Conservation (phyloP, 805 yeast species). For the Lipomyces lipofer region DNA sequence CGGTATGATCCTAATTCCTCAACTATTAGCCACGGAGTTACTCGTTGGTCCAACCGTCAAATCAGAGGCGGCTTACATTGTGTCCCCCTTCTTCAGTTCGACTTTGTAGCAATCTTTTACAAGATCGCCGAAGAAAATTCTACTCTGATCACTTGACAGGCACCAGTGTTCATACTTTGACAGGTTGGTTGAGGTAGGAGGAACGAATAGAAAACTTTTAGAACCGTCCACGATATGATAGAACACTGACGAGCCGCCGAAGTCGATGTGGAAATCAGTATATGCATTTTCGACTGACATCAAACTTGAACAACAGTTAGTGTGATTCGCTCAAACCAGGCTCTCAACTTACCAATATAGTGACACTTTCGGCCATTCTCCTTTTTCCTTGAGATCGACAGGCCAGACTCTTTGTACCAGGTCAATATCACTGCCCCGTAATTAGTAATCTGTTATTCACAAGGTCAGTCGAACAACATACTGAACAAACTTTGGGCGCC, state of each 20-base stretch:
- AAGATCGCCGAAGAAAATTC: conserved; percentile 64
- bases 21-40: no score
- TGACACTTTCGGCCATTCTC: conserved; percentile 46
- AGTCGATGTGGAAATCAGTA: conserved; percentile 90
- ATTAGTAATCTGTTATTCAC: not conserved
- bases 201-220: conserved; percentile 74
- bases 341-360: conserved; percentile 53
- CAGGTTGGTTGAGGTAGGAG: conserved; percentile 69
- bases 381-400: conserved; percentile 14
- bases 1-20: conserved; percentile 58
- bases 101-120: conserved; percentile 54
- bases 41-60: not conserved
- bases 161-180: conserved; percentile 72
- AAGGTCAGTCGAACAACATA: conserved; percentile 29
- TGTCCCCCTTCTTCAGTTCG: conserved; percentile 61
- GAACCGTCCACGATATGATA: conserved; percentile 77
- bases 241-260: conserved; percentile 90
- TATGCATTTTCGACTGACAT: conserved; percentile 81
- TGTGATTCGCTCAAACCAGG: not conserved
- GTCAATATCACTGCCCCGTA: conserved; percentile 49
- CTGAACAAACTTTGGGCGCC: conserved; percentile 66
- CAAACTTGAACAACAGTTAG: conserved; percentile 38
- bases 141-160: conserved; percentile 58
- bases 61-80: conserved; percentile 42
- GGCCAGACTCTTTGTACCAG: conserved; percentile 71